Evolutionary conservation across 768 basidiomycete species (phyloP).

Genomic region (Hemileccinum impolitum): DNA sequence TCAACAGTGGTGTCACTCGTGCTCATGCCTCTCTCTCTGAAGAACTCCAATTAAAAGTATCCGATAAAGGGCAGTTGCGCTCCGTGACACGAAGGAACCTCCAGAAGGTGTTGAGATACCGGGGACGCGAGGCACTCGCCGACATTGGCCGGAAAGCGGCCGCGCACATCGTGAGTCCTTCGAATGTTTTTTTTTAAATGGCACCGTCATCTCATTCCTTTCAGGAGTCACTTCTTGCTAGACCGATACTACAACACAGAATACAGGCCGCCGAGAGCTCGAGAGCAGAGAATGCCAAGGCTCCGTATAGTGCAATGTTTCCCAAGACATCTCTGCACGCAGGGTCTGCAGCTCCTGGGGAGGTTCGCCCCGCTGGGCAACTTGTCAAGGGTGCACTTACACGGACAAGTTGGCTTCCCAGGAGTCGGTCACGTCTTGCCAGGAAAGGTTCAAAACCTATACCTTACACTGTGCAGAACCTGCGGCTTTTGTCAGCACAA

Average conservation of each 20-base stretch:
- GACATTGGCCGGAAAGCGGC: conserved; percentile 55
- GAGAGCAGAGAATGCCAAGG: conserved; percentile 29
- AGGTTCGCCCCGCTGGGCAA: conserved; percentile 50
- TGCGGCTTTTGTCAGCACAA: conserved; percentile 18
- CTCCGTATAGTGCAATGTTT: conserved; percentile 21
- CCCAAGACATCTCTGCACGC: conserved; percentile 34
- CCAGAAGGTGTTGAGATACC: conserved; percentile 66
- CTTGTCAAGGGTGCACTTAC: conserved; percentile 54
- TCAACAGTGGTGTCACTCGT: conserved; percentile 48
- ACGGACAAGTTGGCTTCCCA: conserved; percentile 25
- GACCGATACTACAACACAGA: conserved; percentile 51
- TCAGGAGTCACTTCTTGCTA: conserved; percentile 67
- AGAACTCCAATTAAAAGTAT: conserved; percentile 42
- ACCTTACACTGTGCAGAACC: conserved; percentile 18
- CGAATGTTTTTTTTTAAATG: background rate
- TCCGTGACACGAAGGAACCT: conserved; percentile 72
- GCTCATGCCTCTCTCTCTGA: conserved; percentile 44
- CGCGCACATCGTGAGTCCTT: conserved; percentile 59
- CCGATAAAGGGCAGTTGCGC: conserved; percentile 46
- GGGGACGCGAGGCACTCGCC: conserved; percentile 42
- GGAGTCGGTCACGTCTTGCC: conserved; percentile 14
- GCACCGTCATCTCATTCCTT: conserved; percentile 6
- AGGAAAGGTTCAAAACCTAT: conserved; percentile 8
- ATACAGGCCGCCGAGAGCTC: conserved; percentile 35
- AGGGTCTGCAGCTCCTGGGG: conserved; percentile 58